Evolutionary conservation across 805 yeast species (phyloP).

Genomic region (Citeromyces matritensis): DNA sequence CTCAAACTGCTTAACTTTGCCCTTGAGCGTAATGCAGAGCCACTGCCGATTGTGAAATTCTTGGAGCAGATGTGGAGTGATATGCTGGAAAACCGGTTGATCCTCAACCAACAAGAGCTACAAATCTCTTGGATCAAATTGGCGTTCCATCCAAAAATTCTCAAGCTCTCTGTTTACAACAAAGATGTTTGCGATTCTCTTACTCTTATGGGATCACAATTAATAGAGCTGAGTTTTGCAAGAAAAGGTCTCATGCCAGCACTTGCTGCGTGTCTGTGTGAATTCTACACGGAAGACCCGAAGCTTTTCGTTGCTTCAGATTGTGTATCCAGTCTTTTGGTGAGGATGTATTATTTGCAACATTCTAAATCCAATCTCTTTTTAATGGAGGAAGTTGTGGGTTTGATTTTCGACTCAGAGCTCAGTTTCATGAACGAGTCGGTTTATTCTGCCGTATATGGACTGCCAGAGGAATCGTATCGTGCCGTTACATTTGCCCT

Average conservation of each 20-base stretch:
- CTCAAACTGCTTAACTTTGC: too few species aligned
- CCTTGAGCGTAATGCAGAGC: conserved; percentile 5
- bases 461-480: conserved; percentile 38
- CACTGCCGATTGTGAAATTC: conserved; percentile 10
- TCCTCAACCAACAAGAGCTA: conserved; percentile 47
- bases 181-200: conserved; percentile 14
- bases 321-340: conserved; percentile 40
- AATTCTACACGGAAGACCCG: conserved; percentile 21
- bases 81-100: conserved; percentile 41
- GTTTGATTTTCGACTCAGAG: conserved; percentile 30
- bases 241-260: conserved; percentile 59
- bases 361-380: conserved; percentile 46
- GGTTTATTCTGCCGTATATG: conserved; percentile 35
- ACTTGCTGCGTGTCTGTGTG: conserved; percentile 28
- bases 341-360: conserved; percentile 24
- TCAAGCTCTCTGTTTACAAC: conserved; percentile 19
- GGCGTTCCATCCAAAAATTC: conserved; percentile 22
- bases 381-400: conserved; percentile 42
- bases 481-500: conserved; percentile 21
- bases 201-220: conserved; percentile 20
- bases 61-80: conserved; percentile 39
- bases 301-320: conserved; percentile 19
- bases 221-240: conserved; percentile 34
- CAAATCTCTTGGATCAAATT: conserved; percentile 44
- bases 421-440: conserved; percentile 19